Percentiles rank a stretch among this genome's conserved stretches.
Evolutionary conservation across 2,329 filamentous ascomycete species (phyloP).

Genomic region (Botrytis cinerea): DNA sequence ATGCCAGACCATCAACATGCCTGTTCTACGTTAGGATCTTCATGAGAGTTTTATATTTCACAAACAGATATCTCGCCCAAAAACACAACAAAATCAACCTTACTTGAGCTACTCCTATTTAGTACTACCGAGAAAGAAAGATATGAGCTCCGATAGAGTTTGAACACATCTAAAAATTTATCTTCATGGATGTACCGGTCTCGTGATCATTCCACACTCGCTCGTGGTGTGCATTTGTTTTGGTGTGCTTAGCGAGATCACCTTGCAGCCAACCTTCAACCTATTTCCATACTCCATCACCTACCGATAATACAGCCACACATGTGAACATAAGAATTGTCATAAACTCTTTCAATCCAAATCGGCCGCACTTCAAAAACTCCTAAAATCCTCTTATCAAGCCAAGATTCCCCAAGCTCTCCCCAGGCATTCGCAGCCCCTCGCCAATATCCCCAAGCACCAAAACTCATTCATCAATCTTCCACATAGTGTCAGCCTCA

Average conservation of each 20-base stretch:
- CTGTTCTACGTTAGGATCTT: too few relatives aligned
- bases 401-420: neutral
- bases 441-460: neutral
- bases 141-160: neutral
- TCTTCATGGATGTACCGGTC: neutral
- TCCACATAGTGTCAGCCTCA: neutral
- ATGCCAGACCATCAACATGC: neutral
- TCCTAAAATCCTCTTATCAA: neutral
- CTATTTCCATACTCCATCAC: neutral
- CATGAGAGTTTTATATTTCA: too few relatives aligned
- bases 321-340: too few relatives aligned
- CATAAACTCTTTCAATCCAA: neutral
- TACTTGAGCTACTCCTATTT: neutral
- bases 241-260: neutral
- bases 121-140: neutral
- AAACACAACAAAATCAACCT: neutral
- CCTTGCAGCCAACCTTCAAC: neutral
- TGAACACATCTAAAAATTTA: neutral
- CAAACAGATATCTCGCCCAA: neutral
- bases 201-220: neutral
- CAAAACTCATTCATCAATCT: neutral
- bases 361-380: too few relatives aligned
- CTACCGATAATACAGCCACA: neutral
- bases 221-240: neutral
- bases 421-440: neutral